Base-by-base conservation (phyloP, 1,284 basidiomycete genomes). In the Phaffia rhodozyma region DNA sequence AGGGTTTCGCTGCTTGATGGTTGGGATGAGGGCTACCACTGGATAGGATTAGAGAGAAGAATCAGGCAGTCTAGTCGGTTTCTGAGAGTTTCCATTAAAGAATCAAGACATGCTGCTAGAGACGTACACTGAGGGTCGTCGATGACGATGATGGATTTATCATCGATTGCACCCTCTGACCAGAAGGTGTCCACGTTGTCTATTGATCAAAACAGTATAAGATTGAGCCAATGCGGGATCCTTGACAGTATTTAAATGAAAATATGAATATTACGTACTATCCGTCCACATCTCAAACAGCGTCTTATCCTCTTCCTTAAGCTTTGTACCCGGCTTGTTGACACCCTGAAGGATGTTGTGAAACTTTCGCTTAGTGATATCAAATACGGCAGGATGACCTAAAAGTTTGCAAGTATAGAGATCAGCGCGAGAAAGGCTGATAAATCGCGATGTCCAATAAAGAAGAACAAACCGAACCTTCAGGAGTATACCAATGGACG, bases 341-440 rank as follows among this genome's bases (percentile, higher is more conserved):
- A 92, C 89, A 65, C 89, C 89, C 66, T 75, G 74, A 4, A 75
- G 69, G 21, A 75, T 72, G 62, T 74, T 74, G 60, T 75, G 74
- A 51, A 75, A 71, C 66, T 90, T 91, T 84, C 89, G 87, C 80
- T 91, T 91, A 67, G 89, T 91, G 66, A 86, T 90, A 68, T 89
- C 83, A 81, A 91, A 91, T 48, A 91, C 87, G 67, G 82, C 82
- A 5, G 89, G 89, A 86, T 66, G 89, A 82, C 79, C 91, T 89
- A 16, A 6, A 20, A 52, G 13, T 23, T n/a, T 5, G 32, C 3
- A 11, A 27, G 21, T 48, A 34, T 20, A 9, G 20, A 34, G 48
- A 7, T 21, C 32, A 58, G 20, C 4, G 32, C 25, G 6, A 53
- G 52, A 27, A 32, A 2, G 18, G 11, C 18, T 7, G 6, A 13